Base-by-base conservation (phyloP, 345 rosid genomes). In the Euphorbia tirucalli region DNA sequence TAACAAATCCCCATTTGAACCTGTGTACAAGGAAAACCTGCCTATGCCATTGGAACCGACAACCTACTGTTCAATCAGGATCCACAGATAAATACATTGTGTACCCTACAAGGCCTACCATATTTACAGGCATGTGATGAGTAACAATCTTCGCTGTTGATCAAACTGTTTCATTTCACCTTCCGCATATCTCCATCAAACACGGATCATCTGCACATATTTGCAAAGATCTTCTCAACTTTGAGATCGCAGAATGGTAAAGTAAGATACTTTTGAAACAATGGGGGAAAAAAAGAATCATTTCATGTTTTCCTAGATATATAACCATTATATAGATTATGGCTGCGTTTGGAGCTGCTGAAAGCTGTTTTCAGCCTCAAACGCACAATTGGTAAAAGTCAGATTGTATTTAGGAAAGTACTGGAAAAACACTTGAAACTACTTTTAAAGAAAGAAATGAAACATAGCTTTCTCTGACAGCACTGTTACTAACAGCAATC, bases 151-250 rank as follows among this genome's bases (percentile, higher is more conserved):
- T 9, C 16, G 30, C 25, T 54, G 49, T 55, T 11, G 18, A 58
- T 73, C 54, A 32, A 71, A 69, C 79, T 19, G 11, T 48, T 15
- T 43, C 21, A 65, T 39, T 18, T 41, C 41, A 61, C 31, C 65
- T 50, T 49, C 48, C 24, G 71, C 41, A 27, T 50, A 68, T 62
- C 44, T 65, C 72, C 66, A 61, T 87, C 86, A 83, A 16, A 79
- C 78, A 43, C 79, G 80, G 32, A 80, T 57, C 81, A 74, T 74
- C 87, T 85, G 86, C 83, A 72, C 39, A 52, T 55, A 66, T 58
- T 61, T 22, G 68, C 71, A 37, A 62, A 74, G 28, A n/a, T 25
- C 21, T 24, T 31, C 21, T n/a, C n/a, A n/a, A n/a, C 15, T 3
- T 59, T 60, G 11, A 15, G 52, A 37, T 22, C 19, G 55, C 43